phyloP scores from a whole-genome alignment of 306 rosid species.

The Delonix regia region DNA sequence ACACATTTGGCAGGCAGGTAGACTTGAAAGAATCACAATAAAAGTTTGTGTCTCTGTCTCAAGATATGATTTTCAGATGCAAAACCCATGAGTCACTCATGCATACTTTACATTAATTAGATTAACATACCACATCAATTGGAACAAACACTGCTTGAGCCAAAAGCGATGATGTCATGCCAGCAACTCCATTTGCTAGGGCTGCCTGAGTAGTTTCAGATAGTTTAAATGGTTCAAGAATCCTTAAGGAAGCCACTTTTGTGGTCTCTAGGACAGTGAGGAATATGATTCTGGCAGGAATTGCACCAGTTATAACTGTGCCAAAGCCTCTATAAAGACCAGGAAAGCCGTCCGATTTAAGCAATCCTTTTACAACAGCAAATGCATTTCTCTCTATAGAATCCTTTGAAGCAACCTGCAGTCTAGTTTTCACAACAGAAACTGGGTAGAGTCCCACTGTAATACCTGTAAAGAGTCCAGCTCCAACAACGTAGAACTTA shows the following conservation, averaged over 20 bases:
- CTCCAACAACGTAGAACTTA: conserved; percentile 88
- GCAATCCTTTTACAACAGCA: conserved; percentile 75
- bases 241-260: conserved; percentile 68
- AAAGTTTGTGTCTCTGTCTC: neutral
- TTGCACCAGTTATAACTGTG: conserved; percentile 83
- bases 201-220: conserved; percentile 90
- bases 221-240: conserved; percentile 69
- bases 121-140: conserved; percentile 84
- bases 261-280: conserved; percentile 80
- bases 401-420: conserved; percentile 84
- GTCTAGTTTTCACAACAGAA: conserved; percentile 89
- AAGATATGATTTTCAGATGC: neutral
- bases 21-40: conserved; percentile 29
- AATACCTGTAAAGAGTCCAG: conserved; percentile 92
- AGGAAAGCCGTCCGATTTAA: conserved; percentile 80
- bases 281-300: conserved; percentile 86
- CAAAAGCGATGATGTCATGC: conserved; percentile 85
- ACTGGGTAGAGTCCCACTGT: conserved; percentile 92
- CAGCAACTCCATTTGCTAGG: conserved; percentile 89
- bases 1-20: conserved; percentile 16
- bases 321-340: conserved; percentile 95
- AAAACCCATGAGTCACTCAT: neutral
- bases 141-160: conserved; percentile 97
- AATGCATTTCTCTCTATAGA: conserved; percentile 71
- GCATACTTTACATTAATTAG: conserved; percentile 29